Base-by-base conservation (phyloP, 2,329 filamentous ascomycete genomes). In the Seiridium cupressi region DNA sequence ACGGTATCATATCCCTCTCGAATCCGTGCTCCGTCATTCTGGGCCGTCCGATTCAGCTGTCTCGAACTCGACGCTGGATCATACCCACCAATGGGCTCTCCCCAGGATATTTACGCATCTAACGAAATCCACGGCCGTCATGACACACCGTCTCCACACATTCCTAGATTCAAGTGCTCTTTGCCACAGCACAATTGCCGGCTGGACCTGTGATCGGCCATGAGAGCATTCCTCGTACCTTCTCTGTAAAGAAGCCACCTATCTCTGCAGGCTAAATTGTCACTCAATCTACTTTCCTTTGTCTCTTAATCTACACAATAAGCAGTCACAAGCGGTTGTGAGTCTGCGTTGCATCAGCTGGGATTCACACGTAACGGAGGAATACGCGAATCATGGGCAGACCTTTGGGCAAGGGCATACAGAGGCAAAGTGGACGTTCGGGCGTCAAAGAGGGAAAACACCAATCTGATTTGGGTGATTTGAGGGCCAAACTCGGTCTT, bases 381-480 rank as follows among this genome's bases (percentile, higher is more conserved):
- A 26, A 42, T 35, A 48, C 47, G 31, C 34, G 40, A 31, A 35
- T 42, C 46, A 46, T 42, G 42, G 35, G 13, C n/a, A 26, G 11
- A 31, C n/a, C 44, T 31, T 57, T 48, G 40, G 18, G 35, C 34
- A 35, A 11, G 26, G 38, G 34, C 18, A 34, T 26, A 11, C 42
- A 18, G 32, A 36, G 60, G 51, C 44, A 35, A 59, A 40, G 55
- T 51, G 60, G 60, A 58, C 56, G 56, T 58, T 61, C 44, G 57
- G 60, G 60, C 56, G 60, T 49, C 54, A 44, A 44, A 44, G 31
- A 38, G 51, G 44, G 36, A 42, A 55, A 47, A 56, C 35, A 31
- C 13, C 36, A 55, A 44, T 35, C 38, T 55, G 51, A 42, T 55
- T 57, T 44, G 31, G 34, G 32, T 57, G 55, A 18, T 49, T 57